Evolutionary conservation across 225 moss, liverwort and hornwort species (phyloP), one percentile per base, ranked within the genome.

Genomic region (Sphagnum tenellum): DNA sequence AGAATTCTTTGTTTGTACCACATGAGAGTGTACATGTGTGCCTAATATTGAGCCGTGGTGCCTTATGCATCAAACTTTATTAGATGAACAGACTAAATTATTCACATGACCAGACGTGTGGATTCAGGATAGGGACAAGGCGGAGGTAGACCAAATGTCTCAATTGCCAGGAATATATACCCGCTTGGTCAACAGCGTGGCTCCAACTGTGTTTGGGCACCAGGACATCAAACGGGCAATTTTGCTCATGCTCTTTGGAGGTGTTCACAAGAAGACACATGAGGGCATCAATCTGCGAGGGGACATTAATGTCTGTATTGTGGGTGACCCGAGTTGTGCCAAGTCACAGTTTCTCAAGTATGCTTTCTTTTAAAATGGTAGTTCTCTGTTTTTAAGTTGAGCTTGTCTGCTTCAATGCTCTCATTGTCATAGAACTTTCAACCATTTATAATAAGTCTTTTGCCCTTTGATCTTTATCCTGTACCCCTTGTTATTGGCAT

Each of bases 281-380:
- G 98, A 98, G 82, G 98, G 98, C 47, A 98, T 98, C 59, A 93
- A 93, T 66, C 81, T 98, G 64, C 86, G 92, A 56, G 98, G 98
- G 59, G 98, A 98, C 60, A 93, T 98, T 56, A 98, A 93, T 74
- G 90, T 98, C 60, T 98, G 98, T 79, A 93, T 98, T 66, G 98
- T 98, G 70, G 98, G 98, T 72, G 98, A 98, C 50, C 98, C 98
- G 62, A 98, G 98, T 74, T 98, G 98, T 74, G 98, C 93, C 3
- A 98, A 98, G 71, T 93, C 98, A 65, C 98, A 98, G 76, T 98
- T 98, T 70, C 84, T 98, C 47, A 98, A 98, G 98, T 98, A 86
- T 45, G 75, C 67, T 29, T 29, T 29, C 29, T 29, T 29, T 29
- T 29, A 29, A 29, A 29, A 29, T 29, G 29, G 29, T 29, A 29